These are phyloP conservation scores for Chlamydomonas schloesseri DNA, from an alignment of 139 green algal species.

Conservation along the genomic window DNA sequence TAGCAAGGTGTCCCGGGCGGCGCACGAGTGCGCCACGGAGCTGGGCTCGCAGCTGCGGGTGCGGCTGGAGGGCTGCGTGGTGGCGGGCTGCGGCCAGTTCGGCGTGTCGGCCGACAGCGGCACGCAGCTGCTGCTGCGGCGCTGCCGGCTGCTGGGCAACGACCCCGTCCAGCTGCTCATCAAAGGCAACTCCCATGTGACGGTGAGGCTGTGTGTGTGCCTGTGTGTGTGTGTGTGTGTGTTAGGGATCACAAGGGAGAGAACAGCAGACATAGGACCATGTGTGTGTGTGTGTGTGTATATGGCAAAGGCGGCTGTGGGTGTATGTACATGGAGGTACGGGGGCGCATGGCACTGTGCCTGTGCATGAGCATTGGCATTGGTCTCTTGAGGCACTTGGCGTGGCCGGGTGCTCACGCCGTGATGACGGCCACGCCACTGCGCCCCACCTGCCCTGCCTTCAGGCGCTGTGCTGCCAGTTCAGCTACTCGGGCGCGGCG, in stretches of 20 bases:
- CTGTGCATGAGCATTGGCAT: too few relatives aligned
- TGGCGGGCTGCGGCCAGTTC: slow-evolving; percentile 16
- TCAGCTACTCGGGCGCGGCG: background rate
- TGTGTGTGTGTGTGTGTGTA: too few relatives aligned
- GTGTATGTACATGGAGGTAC: too few relatives aligned
- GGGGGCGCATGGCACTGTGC: too few relatives aligned
- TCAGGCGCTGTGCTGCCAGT: background rate
- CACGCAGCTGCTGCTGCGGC: background rate
- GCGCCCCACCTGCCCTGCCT: too few relatives aligned
- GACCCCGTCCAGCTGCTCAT: slow-evolving; percentile 39
- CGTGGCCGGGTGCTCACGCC: too few relatives aligned
- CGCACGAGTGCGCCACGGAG: slow-evolving; percentile 15
- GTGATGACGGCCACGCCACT: too few relatives aligned
- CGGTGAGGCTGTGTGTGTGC: background rate
- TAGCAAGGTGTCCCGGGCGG: background rate
- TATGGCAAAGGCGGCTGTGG: too few relatives aligned
- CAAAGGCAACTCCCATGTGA: slow-evolving; percentile 27
- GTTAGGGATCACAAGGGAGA: too few relatives aligned
- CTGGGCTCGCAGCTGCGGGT: background rate
- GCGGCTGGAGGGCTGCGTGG: background rate
- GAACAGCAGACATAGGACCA: too few relatives aligned
- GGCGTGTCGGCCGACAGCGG: slow-evolving; percentile 39
- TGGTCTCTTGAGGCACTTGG: too few relatives aligned
- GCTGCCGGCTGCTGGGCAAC: slow-evolving; percentile 16
- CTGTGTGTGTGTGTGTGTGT: too few relatives aligned